phyloP scores from a whole-genome alignment of 305 asterid genomes.

The Solanum hybrid region DNA sequence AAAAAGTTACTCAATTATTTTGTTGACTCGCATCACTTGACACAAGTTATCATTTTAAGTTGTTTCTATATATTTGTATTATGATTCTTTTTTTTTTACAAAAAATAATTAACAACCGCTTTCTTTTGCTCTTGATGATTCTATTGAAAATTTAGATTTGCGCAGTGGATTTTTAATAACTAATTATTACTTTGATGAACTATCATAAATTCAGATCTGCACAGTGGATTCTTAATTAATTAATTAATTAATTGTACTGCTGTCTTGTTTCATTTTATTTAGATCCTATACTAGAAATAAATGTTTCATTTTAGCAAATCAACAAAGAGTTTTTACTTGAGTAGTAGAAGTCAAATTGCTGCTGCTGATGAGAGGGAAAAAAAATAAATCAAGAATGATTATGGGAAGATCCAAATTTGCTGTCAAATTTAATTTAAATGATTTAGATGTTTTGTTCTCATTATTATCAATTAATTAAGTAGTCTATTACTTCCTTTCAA shows the following conservation, averaged over 20 bases:
- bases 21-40: too few relatives aligned
- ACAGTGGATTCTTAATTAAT: background rate
- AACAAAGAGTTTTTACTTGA: background rate
- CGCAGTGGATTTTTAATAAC: background rate
- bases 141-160: background rate
- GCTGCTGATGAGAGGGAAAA: background rate
- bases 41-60: background rate
- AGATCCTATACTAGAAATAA: background rate
- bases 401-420: background rate
- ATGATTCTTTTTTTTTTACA: background rate
- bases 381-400: background rate
- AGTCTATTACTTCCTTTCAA: background rate
- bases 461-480: background rate
- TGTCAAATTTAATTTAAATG: background rate
- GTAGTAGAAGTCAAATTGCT: background rate
- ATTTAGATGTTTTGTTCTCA: background rate
- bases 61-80: too few relatives aligned
- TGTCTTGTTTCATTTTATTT: background rate
- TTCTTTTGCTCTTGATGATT: background rate
- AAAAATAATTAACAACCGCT: background rate
- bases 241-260: too few relatives aligned
- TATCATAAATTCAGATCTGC: background rate
- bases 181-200: too few relatives aligned
- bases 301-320: too few relatives aligned
- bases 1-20: too few relatives aligned